Evolutionary conservation across 805 yeast genomes (phyloP), one percentile per base, ranked within the genome.

Genomic region (Zygotorulaspora florentina): DNA sequence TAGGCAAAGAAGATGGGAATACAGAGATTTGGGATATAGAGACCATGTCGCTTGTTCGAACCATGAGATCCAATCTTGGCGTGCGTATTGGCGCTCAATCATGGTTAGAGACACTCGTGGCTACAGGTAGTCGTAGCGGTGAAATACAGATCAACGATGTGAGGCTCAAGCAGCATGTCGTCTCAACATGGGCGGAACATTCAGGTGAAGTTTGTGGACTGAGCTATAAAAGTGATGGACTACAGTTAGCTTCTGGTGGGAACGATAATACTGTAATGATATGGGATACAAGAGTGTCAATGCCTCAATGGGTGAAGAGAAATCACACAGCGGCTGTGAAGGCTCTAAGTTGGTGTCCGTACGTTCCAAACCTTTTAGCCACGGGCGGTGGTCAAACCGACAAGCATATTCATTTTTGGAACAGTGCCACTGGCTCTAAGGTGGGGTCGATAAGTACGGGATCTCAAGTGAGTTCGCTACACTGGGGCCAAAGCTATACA

Each of bases 301-400:
- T 70, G 20, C 96, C 98, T 2, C 76, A 81, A 51, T 87, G 83
- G 63, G 73, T 83, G 11, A 87, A 89, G 62, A 77, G 83, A 13
- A 79, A 80, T 44, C 99, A 91, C 67, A 83, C 79, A 26, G 96
- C 98, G 0, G 98, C 98, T 0, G 96, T 91, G 4, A 93, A 93
- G 67, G 97, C 98, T 1, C 65, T 93, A 40, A 81, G 91, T 8
- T 91, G 97, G 96, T 85, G 95, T 61, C 98, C 98, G 1, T 84
- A 84, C 63, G 91, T 87, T 56, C 70, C 70, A 26, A 83, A 85
- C 49, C 67, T 90, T 43, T 72, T 91, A 42, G 97, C 97, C n/a
- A 85, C 96, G 2, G 99, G 98, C 6, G 99, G 99, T 42, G 99
- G 99, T 12, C 84, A 95, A 10, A 77, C 86, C 27, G 97, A 93